Evolutionary conservation across 2,329 filamentous ascomycete genomes (phyloP).

Genomic region (Cladophialophora psammophila): DNA sequence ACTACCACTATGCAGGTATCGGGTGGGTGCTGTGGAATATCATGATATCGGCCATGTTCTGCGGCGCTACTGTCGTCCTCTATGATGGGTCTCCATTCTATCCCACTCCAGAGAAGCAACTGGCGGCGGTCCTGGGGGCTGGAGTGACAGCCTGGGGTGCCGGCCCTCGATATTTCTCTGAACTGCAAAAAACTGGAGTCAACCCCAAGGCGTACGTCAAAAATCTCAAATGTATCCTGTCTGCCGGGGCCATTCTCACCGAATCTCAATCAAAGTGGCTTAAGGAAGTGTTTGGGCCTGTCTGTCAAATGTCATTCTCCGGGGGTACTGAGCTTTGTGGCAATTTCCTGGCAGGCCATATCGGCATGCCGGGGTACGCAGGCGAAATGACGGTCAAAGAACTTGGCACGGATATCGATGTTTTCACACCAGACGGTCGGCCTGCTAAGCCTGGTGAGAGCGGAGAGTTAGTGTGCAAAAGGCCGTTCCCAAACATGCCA

Average conservation of each 20-base stretch:
- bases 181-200: conserved; percentile 70
- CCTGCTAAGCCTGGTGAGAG: conserved; percentile 60
- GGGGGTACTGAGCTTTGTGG: conserved; percentile 44
- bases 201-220: conserved; percentile 60
- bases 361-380: conserved; percentile 69
- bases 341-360: conserved; percentile 61
- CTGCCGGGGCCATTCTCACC: conserved; percentile 25
- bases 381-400: conserved; percentile 63
- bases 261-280: conserved; percentile 17
- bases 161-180: conserved; percentile 77
- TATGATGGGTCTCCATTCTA: conserved; percentile 84
- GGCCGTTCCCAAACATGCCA: conserved; percentile 79
- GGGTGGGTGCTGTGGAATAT: conserved; percentile 56
- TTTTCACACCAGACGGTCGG: conserved; percentile 21
- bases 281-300: conserved; percentile 22
- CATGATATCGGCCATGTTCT: conserved; percentile 63
- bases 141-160: conserved; percentile 68
- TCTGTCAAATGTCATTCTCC: conserved; percentile 38
- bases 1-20: conserved; percentile 55
- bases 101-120: conserved; percentile 63
- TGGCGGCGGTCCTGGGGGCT: conserved; percentile 64
- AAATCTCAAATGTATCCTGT: conserved; percentile 32
- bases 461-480: conserved; percentile 76
- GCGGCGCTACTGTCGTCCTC: conserved; percentile 68
- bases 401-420: conserved; percentile 52